phyloP scores from a whole-genome alignment of 768 basidiomycete species.

The Boletus speciosus region DNA sequence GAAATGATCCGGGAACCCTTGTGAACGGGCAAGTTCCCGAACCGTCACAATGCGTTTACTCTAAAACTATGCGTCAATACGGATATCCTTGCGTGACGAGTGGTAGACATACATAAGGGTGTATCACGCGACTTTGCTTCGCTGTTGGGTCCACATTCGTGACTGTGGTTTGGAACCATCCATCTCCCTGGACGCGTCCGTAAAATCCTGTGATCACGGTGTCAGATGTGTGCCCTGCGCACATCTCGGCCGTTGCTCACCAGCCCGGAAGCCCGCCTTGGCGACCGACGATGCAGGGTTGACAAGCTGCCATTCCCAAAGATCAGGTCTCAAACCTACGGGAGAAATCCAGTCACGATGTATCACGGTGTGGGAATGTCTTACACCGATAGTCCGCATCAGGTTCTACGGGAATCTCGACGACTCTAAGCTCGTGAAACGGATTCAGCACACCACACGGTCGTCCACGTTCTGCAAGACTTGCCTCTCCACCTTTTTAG shows the following conservation, averaged over 20 bases:
- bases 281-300: conserved; percentile 61
- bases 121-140: conserved; percentile 68
- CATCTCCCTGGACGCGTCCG: conserved; percentile 54
- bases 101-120: conserved; percentile 53
- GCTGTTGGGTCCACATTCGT: conserved; percentile 78
- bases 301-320: conserved; percentile 57
- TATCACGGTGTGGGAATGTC: conserved; percentile 6
- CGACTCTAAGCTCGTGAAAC: conserved; percentile 39
- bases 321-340: conserved; percentile 34
- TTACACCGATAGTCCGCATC: conserved; percentile 66
- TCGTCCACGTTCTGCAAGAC: conserved; percentile 8
- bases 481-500: conserved; percentile 56
- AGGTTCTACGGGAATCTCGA: conserved; percentile 53
- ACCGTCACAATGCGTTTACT: conserved; percentile 69
- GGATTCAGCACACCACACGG: neutral
- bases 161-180: conserved; percentile 69
- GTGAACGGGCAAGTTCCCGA: conserved; percentile 73
- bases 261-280: conserved; percentile 46
- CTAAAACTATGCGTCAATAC: conserved; percentile 32
- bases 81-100: neutral
- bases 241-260: conserved; percentile 29
- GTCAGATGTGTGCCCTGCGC: neutral
- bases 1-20: conserved; percentile 79
- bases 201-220: conserved; percentile 42
- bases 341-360: neutral